Evolutionary conservation across 352 stramenopile genomes (phyloP).

Genomic region (Pythium myriotylum): DNA sequence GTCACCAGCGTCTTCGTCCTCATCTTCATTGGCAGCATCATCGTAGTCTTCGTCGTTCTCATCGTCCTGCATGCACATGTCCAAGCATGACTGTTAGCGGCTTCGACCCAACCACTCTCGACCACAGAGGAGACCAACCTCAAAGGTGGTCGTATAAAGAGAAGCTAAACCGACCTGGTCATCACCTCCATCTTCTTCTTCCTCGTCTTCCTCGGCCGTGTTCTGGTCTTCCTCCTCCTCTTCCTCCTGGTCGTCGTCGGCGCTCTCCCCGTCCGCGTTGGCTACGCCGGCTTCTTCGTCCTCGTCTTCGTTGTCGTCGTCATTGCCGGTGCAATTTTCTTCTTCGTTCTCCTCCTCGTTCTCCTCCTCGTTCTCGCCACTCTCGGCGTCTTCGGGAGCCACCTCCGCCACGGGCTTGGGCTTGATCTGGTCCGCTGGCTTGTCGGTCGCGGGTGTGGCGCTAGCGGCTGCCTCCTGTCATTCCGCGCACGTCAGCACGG

Average conservation of each 20-base stretch:
- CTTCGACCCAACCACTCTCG: neutral
- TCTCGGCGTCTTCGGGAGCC: conserved; percentile 27
- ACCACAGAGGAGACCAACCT: conserved; percentile 30
- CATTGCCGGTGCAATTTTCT: conserved; percentile 31
- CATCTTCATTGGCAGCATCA: conserved; percentile 40
- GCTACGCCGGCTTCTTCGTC: conserved; percentile 39
- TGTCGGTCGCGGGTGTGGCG: conserved; percentile 10
- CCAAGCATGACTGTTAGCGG: neutral
- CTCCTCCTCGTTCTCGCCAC: conserved; percentile 29
- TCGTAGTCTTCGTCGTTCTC: conserved; percentile 51
- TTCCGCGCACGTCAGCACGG: neutral
- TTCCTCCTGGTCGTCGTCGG: conserved; percentile 45
- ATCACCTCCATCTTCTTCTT: conserved; percentile 38
- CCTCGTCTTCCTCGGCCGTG: conserved; percentile 24
- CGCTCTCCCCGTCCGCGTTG: conserved; percentile 29
- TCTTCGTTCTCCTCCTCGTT: conserved; percentile 31
- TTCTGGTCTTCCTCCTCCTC: conserved; percentile 31
- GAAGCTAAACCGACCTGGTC: conserved; percentile 62
- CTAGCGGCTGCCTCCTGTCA: conserved; percentile 19
- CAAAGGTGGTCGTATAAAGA: conserved; percentile 66
- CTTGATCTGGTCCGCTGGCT: conserved; percentile 27
- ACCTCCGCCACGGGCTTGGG: conserved; percentile 20
- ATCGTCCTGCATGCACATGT: conserved; percentile 33
- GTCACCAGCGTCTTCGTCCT: conserved; percentile 32
- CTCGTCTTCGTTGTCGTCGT: conserved; percentile 38